Conservation (phyloP, 805 yeast species). For the Nakazawaea ambrosiae region DNA sequence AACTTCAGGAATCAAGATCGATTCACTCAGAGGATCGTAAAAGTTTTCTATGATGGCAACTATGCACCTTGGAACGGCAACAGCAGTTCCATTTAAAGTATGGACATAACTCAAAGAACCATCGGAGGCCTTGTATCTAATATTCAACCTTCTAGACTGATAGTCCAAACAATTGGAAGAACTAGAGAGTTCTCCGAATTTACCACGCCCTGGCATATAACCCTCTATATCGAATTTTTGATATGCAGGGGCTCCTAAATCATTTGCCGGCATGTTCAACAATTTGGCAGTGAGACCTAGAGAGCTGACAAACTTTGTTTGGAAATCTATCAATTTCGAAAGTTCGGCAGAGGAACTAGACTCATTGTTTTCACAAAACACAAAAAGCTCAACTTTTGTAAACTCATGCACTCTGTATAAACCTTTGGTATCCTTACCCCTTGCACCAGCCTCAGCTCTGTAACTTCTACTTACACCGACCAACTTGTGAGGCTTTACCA, state of each 20-base stretch:
- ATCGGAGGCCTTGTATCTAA: conserved; percentile 38
- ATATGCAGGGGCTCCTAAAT: conserved; percentile 89
- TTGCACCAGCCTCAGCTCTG: conserved; percentile 95
- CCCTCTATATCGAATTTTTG: conserved; percentile 92
- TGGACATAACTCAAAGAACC: conserved; percentile 48
- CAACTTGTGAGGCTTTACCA: conserved; percentile 45
- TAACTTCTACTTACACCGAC: conserved; percentile 84
- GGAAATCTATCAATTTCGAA: conserved; percentile 56
- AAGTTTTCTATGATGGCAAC: conserved; percentile 85
- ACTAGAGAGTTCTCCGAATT: conserved; percentile 90
- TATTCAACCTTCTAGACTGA: conserved; percentile 78
- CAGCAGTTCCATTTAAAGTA: conserved; percentile 91
- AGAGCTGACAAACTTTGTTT: conserved; percentile 52
- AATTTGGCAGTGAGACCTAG: conserved; percentile 79
- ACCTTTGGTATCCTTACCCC: conserved; percentile 90
- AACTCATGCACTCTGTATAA: conserved; percentile 94
- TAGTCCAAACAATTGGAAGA: conserved; percentile 89
- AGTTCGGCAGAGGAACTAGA: conserved; percentile 39
- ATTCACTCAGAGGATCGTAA: conserved; percentile 51
- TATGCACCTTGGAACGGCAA: conserved; percentile 90
- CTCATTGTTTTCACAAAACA: conserved; percentile 45
- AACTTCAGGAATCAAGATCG: conserved; percentile 59
- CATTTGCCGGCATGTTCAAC: conserved; percentile 82
- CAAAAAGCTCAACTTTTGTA: conserved; percentile 87
- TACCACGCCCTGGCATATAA: conserved; percentile 95